Conservation (phyloP, 108 stramenopile genomes). For the Seminavis robusta region DNA sequence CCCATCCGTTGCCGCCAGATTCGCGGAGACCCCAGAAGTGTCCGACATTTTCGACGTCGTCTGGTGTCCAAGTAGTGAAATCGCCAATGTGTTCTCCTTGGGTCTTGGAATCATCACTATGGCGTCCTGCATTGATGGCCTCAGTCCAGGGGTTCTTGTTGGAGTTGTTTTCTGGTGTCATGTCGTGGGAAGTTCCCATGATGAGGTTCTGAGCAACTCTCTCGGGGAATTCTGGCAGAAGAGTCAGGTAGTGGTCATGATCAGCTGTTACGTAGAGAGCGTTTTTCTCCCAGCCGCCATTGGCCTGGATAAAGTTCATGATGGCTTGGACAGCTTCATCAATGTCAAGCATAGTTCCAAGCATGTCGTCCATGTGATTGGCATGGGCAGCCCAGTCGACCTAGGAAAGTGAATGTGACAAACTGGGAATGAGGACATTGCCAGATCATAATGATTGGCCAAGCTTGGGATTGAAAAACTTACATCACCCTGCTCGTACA, state of each 20-base stretch:
- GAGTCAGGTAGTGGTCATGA: constrained; percentile 61
- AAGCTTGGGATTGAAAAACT: constrained; percentile 3
- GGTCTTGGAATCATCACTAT: constrained; percentile 37
- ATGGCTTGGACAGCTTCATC: constrained; percentile 37
- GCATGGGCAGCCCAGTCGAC: constrained; percentile 65
- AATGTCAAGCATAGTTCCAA: constrained; percentile 60
- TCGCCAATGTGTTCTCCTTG: constrained; percentile 41
- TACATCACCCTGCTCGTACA: constrained; percentile 67
- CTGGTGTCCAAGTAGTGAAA: constrained; percentile 50
- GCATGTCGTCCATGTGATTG: constrained; percentile 59
- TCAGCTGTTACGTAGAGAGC: constrained; percentile 61
- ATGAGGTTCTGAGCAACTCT: constrained; percentile 44
- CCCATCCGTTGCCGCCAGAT: constrained; percentile 63
- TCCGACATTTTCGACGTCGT: constrained; percentile 38
- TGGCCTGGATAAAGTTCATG: constrained; percentile 41
- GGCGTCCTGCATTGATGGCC: constrained; percentile 28
- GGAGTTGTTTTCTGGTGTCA: constrained; percentile 48
- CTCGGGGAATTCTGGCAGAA: constrained; percentile 46
- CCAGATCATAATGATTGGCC: neutral
- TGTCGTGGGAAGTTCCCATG: constrained; percentile 35
- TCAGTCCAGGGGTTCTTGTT: constrained; percentile 42
- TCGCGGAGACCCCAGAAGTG: constrained; percentile 55
- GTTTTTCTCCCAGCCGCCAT: constrained; percentile 63
- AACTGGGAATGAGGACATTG: neutral
- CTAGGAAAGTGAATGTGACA: neutral